These are phyloP conservation scores for Collybiopsis confluens DNA, from an alignment of 768 basidiomycete species.

Conservation along the genomic window DNA sequence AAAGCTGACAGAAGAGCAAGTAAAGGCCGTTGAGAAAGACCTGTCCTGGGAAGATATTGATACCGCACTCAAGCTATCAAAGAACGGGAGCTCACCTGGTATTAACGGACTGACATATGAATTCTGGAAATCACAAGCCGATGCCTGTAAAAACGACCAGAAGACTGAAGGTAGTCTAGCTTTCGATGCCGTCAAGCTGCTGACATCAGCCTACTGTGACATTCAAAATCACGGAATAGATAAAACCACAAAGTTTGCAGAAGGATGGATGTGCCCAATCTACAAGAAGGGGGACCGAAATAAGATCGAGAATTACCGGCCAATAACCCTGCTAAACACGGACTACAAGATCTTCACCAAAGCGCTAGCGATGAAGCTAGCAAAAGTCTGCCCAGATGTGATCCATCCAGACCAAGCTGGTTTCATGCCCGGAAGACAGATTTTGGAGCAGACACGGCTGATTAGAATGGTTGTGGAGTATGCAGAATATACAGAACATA, in stretches of 20 bases:
- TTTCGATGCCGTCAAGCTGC: too few relatives aligned
- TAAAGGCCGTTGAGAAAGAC: too few relatives aligned
- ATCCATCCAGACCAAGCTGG: slow-evolving; percentile 18
- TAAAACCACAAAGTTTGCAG: background rate
- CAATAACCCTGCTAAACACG: slow-evolving; percentile 14
- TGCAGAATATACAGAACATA: slow-evolving; percentile 3
- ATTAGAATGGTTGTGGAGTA: background rate
- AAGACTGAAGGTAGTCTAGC: slow-evolving; percentile 1
- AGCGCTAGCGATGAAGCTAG: slow-evolving; percentile 7
- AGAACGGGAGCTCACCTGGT: slow-evolving; percentile 1
- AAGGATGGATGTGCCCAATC: slow-evolving; percentile 15
- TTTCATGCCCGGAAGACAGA: slow-evolving; percentile 7
- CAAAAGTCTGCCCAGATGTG: background rate
- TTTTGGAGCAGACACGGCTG: slow-evolving; percentile 17
- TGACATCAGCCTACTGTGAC: slow-evolving; percentile 11
- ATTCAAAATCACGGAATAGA: slow-evolving; percentile 11
- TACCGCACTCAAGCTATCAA: background rate
- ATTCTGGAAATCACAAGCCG: too few relatives aligned
- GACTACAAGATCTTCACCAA: slow-evolving; percentile 19
- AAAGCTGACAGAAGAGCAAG: too few relatives aligned
- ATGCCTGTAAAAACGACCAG: background rate
- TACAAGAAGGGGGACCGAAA: slow-evolving; percentile 11
- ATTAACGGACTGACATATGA: slow-evolving; percentile 16
- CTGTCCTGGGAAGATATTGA: background rate
- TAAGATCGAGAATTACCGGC: slow-evolving; percentile 13